A percentile compares a stretch with the other conserved stretches of the same genome.
Conservation (phyloP, 73 alveolate genomes). For the Paramecium octaurelia region DNA sequence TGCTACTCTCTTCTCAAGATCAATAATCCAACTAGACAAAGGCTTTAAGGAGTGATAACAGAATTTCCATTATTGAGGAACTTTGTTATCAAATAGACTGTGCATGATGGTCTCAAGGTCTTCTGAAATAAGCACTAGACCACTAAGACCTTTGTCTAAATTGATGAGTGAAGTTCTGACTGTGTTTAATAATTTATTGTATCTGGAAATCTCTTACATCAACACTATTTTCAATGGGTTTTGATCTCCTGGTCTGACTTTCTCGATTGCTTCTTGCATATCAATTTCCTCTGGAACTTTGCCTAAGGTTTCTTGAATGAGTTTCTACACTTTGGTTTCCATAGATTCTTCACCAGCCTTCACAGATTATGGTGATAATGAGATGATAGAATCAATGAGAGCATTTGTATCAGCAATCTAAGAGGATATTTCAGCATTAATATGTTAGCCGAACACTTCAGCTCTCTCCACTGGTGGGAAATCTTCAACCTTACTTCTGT, state of each 20-base stretch:
- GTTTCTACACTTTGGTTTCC: constrained; percentile 84
- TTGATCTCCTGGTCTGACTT: constrained; percentile 86
- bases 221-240: constrained; percentile 96
- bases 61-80: constrained; percentile 93
- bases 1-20: constrained; percentile 91
- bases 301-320: constrained; percentile 80
- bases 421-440: constrained; percentile 64
- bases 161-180: constrained; percentile 81
- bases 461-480: constrained; percentile 59
- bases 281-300: constrained; percentile 93
- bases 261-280: constrained; percentile 87
- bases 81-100: constrained; percentile 88
- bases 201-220: constrained; percentile 96
- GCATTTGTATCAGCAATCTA: constrained; percentile 85
- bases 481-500: constrained; percentile 50
- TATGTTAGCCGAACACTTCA: constrained; percentile 58
- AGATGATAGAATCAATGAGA: constrained; percentile 88
- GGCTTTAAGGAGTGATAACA: constrained; percentile 97
- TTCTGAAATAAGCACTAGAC: constrained; percentile 96
- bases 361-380: constrained; percentile 86
- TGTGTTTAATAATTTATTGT: constrained; percentile 85
- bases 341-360: constrained; percentile 88
- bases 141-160: constrained; percentile 97
- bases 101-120: constrained; percentile 94
- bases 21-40: constrained; percentile 95